Base-by-base conservation (phyloP, 306 rosid genomes). In the Sicyos edulis region DNA sequence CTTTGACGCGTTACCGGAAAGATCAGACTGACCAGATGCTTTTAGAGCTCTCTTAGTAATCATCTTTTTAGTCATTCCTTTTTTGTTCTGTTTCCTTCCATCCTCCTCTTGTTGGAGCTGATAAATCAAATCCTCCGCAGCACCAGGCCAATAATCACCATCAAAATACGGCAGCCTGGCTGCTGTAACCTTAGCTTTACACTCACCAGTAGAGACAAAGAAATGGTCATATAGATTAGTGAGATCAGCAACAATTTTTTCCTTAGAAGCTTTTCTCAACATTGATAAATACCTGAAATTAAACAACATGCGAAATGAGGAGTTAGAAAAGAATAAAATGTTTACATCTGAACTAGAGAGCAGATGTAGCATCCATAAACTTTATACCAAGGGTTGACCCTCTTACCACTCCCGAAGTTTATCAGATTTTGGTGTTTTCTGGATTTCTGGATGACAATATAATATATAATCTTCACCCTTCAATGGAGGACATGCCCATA, bases 131-230 rank as follows among this genome's bases (percentile, higher is more conserved):
- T 95, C 97, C 87, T 95, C 97, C 0, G 99, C 99, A 73, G 99
- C 97, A 75, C 99, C 97, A 26, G 99, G 97, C 99, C 97, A 95
- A 78, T 95, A 95, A 70, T 95, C 99, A 71, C 99, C 99, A 76
- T 95, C 99, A 82, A 95, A 95, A 82, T 95, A 95, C 54, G 99
- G 99, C 65, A 95, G 86, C 77, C 99, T 89, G 55, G 99, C 86
- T 17, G 97, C 99, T 16, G 99, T 95, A 47, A 95, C 97, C 86
- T 89, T 91, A 42, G 97, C 89, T 69, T 78, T 91, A 81, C 91
- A 76, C 85, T 95, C 99, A 70, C 92, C 91, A 68, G 84, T 83
- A 72, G 87, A 82, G 67, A 88, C 87, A 71, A 95, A 95, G 88
- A 95, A 95, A 85, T 95, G 99, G 76, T 95, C 99, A 2, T 81